Base-by-base conservation (phyloP, 495 filamentous ascomycete genomes). In the Podospora appendiculata region DNA sequence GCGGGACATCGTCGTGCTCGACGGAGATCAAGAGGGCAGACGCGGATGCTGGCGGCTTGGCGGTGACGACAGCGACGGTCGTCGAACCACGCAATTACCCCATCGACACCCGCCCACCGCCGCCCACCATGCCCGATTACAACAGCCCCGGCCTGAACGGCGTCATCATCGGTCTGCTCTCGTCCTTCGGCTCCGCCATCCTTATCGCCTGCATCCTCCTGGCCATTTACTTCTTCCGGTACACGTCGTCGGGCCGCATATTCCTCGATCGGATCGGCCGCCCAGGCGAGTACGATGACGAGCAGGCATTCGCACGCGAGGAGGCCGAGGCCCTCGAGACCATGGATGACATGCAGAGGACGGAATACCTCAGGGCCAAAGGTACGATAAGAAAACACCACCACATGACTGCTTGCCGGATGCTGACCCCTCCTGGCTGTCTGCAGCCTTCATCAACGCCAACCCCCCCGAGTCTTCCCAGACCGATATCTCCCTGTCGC, bases 221-320 rank as follows among this genome's bases (percentile, higher is more conserved):
- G 47, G 72, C 92, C 62, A 84, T 96, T 62, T 96, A 95, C 70
- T 96, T 95, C 72, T 93, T 97, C 70, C 79, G 85, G 67, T 92
- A 95, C 72, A 96, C 93, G 42, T 80, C 77, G 47, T 83, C 85
- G 48, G 93, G 93, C 32, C 80, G 93, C 52, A 98, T 98, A 57
- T 81, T 97, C 52, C 79, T 98, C 54, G 92, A 97, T 73, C 84
- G 90, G 56, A 87, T 98, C 65, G 91, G 89, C 40, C 79, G 94
- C 50, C 92, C 93, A 1, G 93, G 93, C 54, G 93, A 96, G 70
- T 98, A 87, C 73, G 93, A 98, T 69, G 93, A 98, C 73, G 93
- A 97, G 67, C 90, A 96, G 67, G 86, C 87, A 32, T 94, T 91
- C 69, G 78, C 80, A 54, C 82, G 87, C 56, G 93, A 97, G 70